Percentiles rank a stretch among this genome's conserved stretches.
Evolutionary conservation across 2,329 filamentous ascomycete genomes (phyloP).

Genomic region (Fusarium graminum): DNA sequence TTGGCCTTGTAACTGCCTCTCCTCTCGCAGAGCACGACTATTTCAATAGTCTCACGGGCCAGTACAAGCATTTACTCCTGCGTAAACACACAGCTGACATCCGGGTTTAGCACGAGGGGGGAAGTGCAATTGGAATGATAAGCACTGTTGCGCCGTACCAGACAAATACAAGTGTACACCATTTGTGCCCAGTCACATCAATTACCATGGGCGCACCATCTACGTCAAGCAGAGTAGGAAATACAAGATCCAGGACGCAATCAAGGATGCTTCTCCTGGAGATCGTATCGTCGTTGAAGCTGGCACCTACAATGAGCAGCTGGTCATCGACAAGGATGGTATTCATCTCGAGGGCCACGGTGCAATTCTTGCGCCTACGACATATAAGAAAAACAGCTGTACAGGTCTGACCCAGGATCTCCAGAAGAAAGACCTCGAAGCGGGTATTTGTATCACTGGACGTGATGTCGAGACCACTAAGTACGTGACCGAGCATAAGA

Average conservation of each 20-base stretch:
- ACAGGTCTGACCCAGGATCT: slow-evolving; percentile 48
- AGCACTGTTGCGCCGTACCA: slow-evolving; percentile 27
- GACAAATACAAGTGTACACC: slow-evolving; percentile 7
- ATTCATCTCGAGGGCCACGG: slow-evolving; percentile 52
- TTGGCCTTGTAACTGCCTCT: slow-evolving; percentile 26
- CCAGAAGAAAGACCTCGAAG: slow-evolving; percentile 24
- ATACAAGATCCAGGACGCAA: slow-evolving; percentile 54
- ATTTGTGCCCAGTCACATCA: not conserved
- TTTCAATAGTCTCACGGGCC: slow-evolving; percentile 12
- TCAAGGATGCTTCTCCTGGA: slow-evolving; percentile 47
- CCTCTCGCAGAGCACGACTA: slow-evolving; percentile 27
- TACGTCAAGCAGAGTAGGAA: slow-evolving; percentile 38
- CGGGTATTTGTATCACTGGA: slow-evolving; percentile 55
- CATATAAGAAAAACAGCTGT: slow-evolving; percentile 48
- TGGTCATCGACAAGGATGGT: slow-evolving; percentile 52
- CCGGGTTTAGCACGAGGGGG: slow-evolving; percentile 14
- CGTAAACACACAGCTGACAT: not conserved
- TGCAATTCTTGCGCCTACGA: slow-evolving; percentile 45
- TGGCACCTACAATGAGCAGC: slow-evolving; percentile 53
- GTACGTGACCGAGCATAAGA: slow-evolving; percentile 51
- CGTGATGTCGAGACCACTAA: slow-evolving; percentile 42
- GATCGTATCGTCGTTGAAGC: slow-evolving; percentile 52
- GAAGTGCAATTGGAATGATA: slow-evolving; percentile 38
- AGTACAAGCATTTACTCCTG: not conserved
- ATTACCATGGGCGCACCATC: slow-evolving; percentile 24